Base-by-base conservation (phyloP, 2,329 filamentous ascomycete genomes). In the Ascochyta fabae region DNA sequence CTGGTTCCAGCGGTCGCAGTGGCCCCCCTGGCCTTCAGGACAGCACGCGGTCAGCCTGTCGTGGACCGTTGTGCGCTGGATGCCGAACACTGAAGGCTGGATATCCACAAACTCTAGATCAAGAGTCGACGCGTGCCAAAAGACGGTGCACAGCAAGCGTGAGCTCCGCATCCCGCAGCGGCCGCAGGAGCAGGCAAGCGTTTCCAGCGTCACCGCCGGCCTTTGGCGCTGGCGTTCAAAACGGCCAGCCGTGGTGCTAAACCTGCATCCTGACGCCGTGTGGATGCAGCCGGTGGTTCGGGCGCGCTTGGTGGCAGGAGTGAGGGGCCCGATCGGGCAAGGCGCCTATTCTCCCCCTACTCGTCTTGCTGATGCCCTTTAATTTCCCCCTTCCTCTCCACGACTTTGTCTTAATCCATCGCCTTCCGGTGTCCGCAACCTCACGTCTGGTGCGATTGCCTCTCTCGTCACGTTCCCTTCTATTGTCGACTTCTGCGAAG, bases 401-500 rank as follows among this genome's bases (percentile, higher is more conserved):
- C 59, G 47, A 68, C 68, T 64, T 67, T 60, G 47, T 68, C 68
- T 65, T 70, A 69, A 60, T 62, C 70, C 71, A 68, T 73, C 69
- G 69, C 68, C 71, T 68, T 61, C 68, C 70, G 67, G 53, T 56
- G 47, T 56, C 53, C 42, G 53, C 53, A 56, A 56, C 53, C 65
- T 66, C 66, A 64, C 67, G 62, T 70, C 69, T 61, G 57, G 64
- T 62, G 67, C 64, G 67, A 68, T 73, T 74, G 73, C 67, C 71
- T 71, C 71, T 71, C 67, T 65, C 27, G 65, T 62, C 60, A 66
- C 67, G 61, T 60, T 75, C 72, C 64, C 67, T 73, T 75, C 75
- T 65, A 58, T 67, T 67, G 60, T 72, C 69, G 67, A 66, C 68
- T 76, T 74, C 72, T 74, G 71, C 68, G 69, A 74, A 72, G 67